Evolutionary conservation across 2,329 filamentous ascomycete genomes (phyloP).

Genomic region (Aspergillus chevalieri): DNA sequence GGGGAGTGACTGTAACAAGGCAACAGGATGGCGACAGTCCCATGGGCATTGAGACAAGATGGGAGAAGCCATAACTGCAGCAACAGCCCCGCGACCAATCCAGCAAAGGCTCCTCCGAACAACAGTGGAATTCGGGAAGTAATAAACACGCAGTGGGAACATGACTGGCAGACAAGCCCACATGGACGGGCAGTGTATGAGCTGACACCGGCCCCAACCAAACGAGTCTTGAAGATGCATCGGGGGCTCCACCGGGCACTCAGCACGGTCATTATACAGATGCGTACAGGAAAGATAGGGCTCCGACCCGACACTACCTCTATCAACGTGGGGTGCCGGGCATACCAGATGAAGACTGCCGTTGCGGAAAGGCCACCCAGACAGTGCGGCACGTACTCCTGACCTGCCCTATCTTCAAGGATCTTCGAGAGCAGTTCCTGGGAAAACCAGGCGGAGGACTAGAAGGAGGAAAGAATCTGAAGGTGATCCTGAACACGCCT

Average conservation of each 20-base stretch:
- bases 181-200: background rate
- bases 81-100: background rate
- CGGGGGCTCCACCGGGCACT: background rate
- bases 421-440: slow-evolving; percentile 5
- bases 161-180: background rate
- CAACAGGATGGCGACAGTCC: background rate
- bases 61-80: background rate
- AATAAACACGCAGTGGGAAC: background rate
- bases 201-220: background rate
- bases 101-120: background rate
- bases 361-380: slow-evolving; percentile 5
- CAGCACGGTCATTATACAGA: background rate
- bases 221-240: background rate
- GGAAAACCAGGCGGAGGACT: slow-evolving; percentile 2
- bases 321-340: slow-evolving; percentile 5
- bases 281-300: slow-evolving; percentile 8
- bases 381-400: slow-evolving; percentile 6
- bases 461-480: slow-evolving; percentile 4
- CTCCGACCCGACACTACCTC: slow-evolving; percentile 6
- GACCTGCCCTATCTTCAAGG: slow-evolving; percentile 1
- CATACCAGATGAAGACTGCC: slow-evolving; percentile 4
- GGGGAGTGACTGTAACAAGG: too few species aligned
- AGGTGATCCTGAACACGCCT: slow-evolving; percentile 4
- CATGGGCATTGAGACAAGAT: background rate
- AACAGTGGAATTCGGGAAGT: background rate